Conservation (phyloP, 2,329 filamentous ascomycete species). For the Chaetoscypha palmicola region DNA sequence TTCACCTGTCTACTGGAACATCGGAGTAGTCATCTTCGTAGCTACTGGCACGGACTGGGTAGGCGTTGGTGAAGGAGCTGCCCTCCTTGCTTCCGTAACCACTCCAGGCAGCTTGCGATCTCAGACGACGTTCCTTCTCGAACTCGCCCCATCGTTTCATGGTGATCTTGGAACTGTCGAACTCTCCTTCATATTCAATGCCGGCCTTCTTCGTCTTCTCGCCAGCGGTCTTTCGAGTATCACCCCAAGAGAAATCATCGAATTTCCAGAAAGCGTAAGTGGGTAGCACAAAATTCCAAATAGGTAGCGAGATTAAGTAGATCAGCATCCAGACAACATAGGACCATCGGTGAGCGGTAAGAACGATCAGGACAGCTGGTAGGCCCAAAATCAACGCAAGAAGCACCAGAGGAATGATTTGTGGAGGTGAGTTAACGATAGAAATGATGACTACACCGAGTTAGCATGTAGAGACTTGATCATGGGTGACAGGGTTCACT, state of each 20-base stretch:
- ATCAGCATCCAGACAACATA: slow-evolving; percentile 97
- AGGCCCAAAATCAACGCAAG: slow-evolving; percentile 88
- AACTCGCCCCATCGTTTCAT: slow-evolving; percentile 99
- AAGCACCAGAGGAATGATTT: slow-evolving; percentile 85
- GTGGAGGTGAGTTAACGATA: slow-evolving; percentile 68
- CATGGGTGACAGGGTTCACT: slow-evolving; percentile 36
- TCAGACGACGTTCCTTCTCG: slow-evolving; percentile 57
- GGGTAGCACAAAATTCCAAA: slow-evolving; percentile 97
- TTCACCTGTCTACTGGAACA: slow-evolving; percentile 10
- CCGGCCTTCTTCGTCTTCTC: slow-evolving; percentile 84
- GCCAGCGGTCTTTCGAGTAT: slow-evolving; percentile 89
- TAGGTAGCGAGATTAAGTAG: slow-evolving; percentile 83
- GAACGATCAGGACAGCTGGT: slow-evolving; percentile 81
- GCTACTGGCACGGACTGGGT: slow-evolving; percentile 8
- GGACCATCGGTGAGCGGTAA: slow-evolving; percentile 86
- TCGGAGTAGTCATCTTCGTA: slow-evolving; percentile 26
- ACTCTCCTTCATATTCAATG: slow-evolving; percentile 86
- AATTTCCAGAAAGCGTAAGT: slow-evolving; percentile 99
- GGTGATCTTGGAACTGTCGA: slow-evolving; percentile 97
- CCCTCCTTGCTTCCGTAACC: slow-evolving; percentile 19
- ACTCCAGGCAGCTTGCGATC: slow-evolving; percentile 16
- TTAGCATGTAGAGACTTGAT: slow-evolving; percentile 13
- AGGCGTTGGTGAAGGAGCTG: slow-evolving; percentile 10
- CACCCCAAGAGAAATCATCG: slow-evolving; percentile 98
- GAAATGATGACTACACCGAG: slow-evolving; percentile 64